Evolutionary conservation across 768 basidiomycete genomes (phyloP).

Genomic region (Trametes cingulata): DNA sequence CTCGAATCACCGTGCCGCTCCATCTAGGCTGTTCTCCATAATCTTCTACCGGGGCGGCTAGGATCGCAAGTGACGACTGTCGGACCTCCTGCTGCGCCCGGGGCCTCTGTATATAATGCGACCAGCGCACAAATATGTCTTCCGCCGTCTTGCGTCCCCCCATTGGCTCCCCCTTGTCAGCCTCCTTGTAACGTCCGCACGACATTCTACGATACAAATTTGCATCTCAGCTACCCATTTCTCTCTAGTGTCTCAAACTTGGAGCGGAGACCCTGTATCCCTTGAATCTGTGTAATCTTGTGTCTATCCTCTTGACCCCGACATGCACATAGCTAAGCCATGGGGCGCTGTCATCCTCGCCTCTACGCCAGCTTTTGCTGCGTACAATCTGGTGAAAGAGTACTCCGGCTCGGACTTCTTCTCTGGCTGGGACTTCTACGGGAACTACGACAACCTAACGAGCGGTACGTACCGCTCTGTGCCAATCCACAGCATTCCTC

Average conservation of each 20-base stretch:
- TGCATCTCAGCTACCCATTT: neutral
- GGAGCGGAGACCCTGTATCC: no score
- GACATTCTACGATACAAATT: neutral
- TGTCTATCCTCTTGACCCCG: neutral
- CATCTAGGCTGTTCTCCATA: constrained; percentile 6
- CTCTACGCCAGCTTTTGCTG: constrained; percentile 16
- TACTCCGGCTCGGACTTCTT: constrained; percentile 45
- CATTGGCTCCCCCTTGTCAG: no score
- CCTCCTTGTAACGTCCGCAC: no score
- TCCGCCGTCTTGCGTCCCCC: neutral
- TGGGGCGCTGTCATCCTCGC: constrained; percentile 9
- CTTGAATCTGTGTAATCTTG: neutral
- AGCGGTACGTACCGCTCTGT: constrained; percentile 33
- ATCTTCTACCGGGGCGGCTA: constrained; percentile 1
- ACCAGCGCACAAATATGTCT: neutral
- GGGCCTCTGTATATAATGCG: constrained; percentile 2
- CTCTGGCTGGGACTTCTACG: constrained; percentile 45
- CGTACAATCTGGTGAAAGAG: constrained; percentile 37
- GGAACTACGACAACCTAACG: constrained; percentile 38
- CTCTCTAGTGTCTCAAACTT: no score
- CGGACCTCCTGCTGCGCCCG: constrained; percentile 6
- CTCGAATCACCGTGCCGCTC: constrained; percentile 1
- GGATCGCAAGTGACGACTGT: constrained; percentile 5
- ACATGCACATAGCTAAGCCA: neutral
- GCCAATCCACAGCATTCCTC: no score